Evolutionary conservation across 176 grass and related monocot genomes (phyloP).

Genomic region (Aechmea fasciata): DNA sequence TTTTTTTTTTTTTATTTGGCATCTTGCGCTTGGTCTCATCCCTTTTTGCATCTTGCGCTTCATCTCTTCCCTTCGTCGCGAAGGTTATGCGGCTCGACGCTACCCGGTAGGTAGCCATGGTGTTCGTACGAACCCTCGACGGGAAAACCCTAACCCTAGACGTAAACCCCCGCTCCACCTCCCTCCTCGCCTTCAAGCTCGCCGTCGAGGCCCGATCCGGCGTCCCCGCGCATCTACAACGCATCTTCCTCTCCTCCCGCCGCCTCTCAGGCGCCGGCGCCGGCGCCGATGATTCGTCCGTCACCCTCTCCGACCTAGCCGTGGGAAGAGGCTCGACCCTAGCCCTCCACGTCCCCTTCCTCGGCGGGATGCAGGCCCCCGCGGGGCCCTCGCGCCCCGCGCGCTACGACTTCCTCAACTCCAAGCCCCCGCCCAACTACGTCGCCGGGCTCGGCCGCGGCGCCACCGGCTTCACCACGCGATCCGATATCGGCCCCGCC

Average conservation of each 20-base stretch:
- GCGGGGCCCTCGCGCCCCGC: constrained; percentile 27
- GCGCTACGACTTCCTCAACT: constrained; percentile 80
- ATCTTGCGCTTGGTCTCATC: too few species aligned
- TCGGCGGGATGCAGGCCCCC: constrained; percentile 45
- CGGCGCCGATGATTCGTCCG: constrained; percentile 9
- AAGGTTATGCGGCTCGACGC: neutral
- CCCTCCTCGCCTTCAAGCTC: constrained; percentile 26
- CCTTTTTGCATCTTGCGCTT: neutral
- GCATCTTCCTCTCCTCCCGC: constrained; percentile 36
- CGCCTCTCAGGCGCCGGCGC: constrained; percentile 16
- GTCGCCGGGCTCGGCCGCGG: constrained; percentile 85
- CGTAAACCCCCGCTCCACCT: constrained; percentile 25
- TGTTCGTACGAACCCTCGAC: constrained; percentile 37
- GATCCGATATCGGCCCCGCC: constrained; percentile 84
- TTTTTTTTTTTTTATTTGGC: too few species aligned
- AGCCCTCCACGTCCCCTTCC: constrained; percentile 19
- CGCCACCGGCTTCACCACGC: constrained; percentile 90
- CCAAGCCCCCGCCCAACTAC: constrained; percentile 76
- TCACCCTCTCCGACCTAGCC: constrained; percentile 16
- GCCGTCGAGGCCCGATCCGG: constrained; percentile 13
- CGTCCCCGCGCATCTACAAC: constrained; percentile 21
- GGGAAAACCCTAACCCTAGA: constrained; percentile 33
- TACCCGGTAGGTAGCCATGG: constrained; percentile 2
- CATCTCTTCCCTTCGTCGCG: neutral
- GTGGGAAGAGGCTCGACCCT: constrained; percentile 20